These are phyloP conservation scores for Gloeopeniophorella convolvens DNA, from an alignment of 768 basidiomycete species.

Conservation along the genomic window DNA sequence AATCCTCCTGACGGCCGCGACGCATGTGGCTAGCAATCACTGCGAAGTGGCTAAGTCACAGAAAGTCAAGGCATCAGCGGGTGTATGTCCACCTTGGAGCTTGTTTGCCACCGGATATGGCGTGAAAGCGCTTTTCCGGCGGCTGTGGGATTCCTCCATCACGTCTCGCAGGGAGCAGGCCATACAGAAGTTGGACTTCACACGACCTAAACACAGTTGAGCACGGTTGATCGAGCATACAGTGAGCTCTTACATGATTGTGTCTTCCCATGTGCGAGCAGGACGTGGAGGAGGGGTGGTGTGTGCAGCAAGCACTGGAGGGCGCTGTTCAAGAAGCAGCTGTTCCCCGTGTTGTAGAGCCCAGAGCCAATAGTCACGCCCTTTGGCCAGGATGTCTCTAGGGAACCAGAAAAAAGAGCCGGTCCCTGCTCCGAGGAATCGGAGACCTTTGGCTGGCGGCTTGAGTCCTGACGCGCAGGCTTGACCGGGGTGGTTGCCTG, in stretches of 20 bases:
- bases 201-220: slow-evolving; percentile 30
- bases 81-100: slow-evolving; percentile 52
- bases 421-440: slow-evolving; percentile 20
- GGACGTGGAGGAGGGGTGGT: slow-evolving; percentile 67
- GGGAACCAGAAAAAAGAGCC: slow-evolving; percentile 36
- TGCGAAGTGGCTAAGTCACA: slow-evolving; percentile 29
- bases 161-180: slow-evolving; percentile 60
- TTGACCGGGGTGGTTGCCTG: slow-evolving; percentile 4
- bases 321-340: slow-evolving; percentile 93
- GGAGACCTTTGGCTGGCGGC: not conserved
- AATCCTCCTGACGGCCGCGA: slow-evolving; percentile 91
- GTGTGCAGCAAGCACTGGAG: slow-evolving; percentile 93
- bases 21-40: slow-evolving; percentile 90
- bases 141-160: slow-evolving; percentile 45
- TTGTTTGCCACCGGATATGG: slow-evolving; percentile 62
- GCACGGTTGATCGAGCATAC: not conserved
- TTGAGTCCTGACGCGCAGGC: slow-evolving; percentile 1
- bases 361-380: slow-evolving; percentile 48
- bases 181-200: slow-evolving; percentile 65
- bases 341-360: slow-evolving; percentile 83
- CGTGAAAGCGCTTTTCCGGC: slow-evolving; percentile 41
- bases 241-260: slow-evolving; percentile 50
- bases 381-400: slow-evolving; percentile 61
- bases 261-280: slow-evolving; percentile 41
- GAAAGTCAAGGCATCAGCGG: not conserved